Conservation (phyloP, 1,139 yeast species). For the Debaryomyces sp. region DNA sequence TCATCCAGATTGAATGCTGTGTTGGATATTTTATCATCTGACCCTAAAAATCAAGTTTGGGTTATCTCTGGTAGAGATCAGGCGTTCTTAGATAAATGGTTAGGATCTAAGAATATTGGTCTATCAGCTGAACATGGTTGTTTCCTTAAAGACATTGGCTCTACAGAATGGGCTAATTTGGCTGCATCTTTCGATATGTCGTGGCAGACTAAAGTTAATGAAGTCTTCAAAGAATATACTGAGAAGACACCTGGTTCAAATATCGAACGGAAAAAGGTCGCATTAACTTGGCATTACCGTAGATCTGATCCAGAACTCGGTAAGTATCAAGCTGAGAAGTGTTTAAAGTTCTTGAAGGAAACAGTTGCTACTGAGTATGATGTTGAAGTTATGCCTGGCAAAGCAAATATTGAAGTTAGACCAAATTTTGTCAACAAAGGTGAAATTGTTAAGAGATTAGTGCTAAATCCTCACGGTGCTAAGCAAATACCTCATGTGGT, state of each 20-base stretch:
- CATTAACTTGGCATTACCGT: constrained; percentile 97
- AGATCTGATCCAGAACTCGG: constrained; percentile 94
- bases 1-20: constrained; percentile 68
- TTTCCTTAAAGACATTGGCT: constrained; percentile 74
- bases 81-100: constrained; percentile 84
- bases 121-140: constrained; percentile 98
- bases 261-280: constrained; percentile 88
- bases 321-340: constrained; percentile 75
- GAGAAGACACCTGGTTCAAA: constrained; percentile 89
- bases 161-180: constrained; percentile 75
- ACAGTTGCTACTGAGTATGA: constrained; percentile 71
- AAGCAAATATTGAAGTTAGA: constrained; percentile 95
- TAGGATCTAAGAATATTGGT: constrained; percentile 74
- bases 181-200: constrained; percentile 87
- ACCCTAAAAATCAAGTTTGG: constrained; percentile 90
- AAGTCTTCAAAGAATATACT: constrained; percentile 72
- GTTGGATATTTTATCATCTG: constrained; percentile 62
- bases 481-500: constrained; percentile 39
- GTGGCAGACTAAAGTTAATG: constrained; percentile 85
- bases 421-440: constrained; percentile 96
- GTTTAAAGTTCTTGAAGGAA: constrained; percentile 63
- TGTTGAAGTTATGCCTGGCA: constrained; percentile 90
- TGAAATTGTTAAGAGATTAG: constrained; percentile 84
- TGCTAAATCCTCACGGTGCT: constrained; percentile 61
- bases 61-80: constrained; percentile 96